Base-by-base conservation (phyloP, 1,284 basidiomycete genomes). In the Fomitopsis schrenkii region DNA sequence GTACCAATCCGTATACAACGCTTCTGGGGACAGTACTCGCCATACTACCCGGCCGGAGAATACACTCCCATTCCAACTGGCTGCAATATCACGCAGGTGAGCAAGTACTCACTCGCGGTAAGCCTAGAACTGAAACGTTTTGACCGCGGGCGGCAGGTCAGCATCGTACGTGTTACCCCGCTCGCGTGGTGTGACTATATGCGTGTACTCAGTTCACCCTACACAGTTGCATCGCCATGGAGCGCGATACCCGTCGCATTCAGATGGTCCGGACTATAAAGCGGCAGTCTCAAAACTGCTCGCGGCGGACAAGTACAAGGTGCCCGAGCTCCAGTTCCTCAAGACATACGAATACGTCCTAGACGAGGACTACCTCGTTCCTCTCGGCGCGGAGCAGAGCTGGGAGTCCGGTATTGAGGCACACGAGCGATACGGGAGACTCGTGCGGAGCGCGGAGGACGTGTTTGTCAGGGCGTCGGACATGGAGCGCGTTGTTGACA, bases 181-280 rank as follows among this genome's bases (percentile, higher is more conserved):
- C 12, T 41, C 42, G 14, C n/a, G 10, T 30, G 15, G 41, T 5
- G 22, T 42, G 38, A 10, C 19, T 35, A 36, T 14, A 46, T 12
- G 38, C 2, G 63, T 22, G 22, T 30, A 19, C 28, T 48, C 26
- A 48, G 15, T 3, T 5, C 17, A 8, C 15, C 9, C 28, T 30
- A 5, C 5, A 14, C 12, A 94, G 93, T 76, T 96, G 15, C 90
- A 95, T 74, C 80, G 94, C 17, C 94, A 96, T 67, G 91, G 92
- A 1, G 87, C 90, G 1, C 83, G 94, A 41, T 94, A 83, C 66
- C 94, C 94, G 0, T 92, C 91, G 0, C 65, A 70, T 0, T 75
- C 76, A 6, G 80, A 86, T 0, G 75, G 79, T 0, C 59, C 63
- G 36, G 53, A 44, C 17, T 72, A 72, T 57, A 62, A 59, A 28